phyloP scores from a whole-genome alignment of 306 rosid species.

The Medicago arabica region DNA sequence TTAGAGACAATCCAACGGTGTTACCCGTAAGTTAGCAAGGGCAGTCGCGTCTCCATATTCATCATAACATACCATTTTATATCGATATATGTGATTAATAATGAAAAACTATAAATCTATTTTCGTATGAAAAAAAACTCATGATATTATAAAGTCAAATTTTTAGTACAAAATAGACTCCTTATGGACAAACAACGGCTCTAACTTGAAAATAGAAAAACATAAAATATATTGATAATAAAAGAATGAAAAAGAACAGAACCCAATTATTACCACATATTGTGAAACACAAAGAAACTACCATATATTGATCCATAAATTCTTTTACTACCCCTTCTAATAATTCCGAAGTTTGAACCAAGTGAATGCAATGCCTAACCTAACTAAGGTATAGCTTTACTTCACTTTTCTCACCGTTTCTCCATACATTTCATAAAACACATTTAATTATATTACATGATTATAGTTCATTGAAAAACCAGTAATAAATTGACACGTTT shows the following conservation, averaged over 20 bases:
- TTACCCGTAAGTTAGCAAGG: no score
- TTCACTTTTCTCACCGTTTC: slow-evolving; percentile 2
- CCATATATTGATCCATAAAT: background rate
- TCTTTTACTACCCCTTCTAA: background rate
- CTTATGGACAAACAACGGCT: no score
- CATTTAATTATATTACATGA: slow-evolving; percentile 18
- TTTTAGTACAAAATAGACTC: no score
- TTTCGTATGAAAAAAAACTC: no score
- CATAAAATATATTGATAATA: background rate
- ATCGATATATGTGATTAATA: no score
- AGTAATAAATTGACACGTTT: slow-evolving; percentile 53
- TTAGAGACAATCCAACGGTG: no score
- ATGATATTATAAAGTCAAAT: no score
- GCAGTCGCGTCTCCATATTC: no score
- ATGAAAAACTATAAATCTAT: no score
- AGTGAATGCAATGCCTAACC: background rate
- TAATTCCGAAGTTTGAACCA: background rate
- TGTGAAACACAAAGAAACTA: background rate
- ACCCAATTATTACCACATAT: background rate
- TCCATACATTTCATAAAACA: background rate
- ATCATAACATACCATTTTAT: no score
- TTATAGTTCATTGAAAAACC: slow-evolving; percentile 9
- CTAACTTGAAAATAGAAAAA: no score
- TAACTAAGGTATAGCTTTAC: slow-evolving; percentile 14
- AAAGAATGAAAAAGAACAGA: background rate